phyloP scores from a whole-genome alignment of 495 filamentous ascomycete species.

The Lentithecium fluviatile region DNA sequence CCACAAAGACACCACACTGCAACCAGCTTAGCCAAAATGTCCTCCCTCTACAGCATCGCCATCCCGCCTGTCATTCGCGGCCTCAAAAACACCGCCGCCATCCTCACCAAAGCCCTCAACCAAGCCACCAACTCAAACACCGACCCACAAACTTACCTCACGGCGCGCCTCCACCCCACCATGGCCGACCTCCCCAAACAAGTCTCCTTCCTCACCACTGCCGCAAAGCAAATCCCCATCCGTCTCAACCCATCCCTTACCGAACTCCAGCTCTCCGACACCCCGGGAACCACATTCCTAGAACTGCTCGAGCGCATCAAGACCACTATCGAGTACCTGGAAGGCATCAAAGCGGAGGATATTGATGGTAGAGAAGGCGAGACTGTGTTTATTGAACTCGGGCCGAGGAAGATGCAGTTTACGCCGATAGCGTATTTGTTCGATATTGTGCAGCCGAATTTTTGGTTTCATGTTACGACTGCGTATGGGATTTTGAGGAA shows the following conservation, averaged over 20 bases:
- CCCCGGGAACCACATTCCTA: conserved; percentile 24
- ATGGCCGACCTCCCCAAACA: conserved; percentile 35
- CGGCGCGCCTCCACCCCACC: conserved; percentile 25
- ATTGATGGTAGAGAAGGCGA: conserved; percentile 25
- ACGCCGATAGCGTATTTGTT: conserved; percentile 40
- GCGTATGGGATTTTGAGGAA: conserved; percentile 57
- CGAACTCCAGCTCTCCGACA: conserved; percentile 15
- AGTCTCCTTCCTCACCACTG: conserved; percentile 32
- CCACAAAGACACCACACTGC: background rate
- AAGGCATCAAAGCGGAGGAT: conserved; percentile 6
- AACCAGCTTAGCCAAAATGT: background rate
- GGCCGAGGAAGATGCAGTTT: conserved; percentile 18
- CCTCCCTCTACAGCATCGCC: conserved; percentile 19
- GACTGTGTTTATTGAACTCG: background rate
- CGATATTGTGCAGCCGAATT: conserved; percentile 52
- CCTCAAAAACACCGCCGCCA: conserved; percentile 28
- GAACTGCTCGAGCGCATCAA: conserved; percentile 29
- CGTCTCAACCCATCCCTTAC: conserved; percentile 15
- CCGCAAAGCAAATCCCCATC: conserved; percentile 10
- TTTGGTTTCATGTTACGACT: conserved; percentile 58
- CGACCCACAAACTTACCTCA: conserved; percentile 17
- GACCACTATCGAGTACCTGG: conserved; percentile 26
- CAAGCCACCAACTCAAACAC: conserved; percentile 30
- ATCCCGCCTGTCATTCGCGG: conserved; percentile 24
- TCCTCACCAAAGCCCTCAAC: conserved; percentile 29